Base-by-base conservation (phyloP, 768 basidiomycete species). In the Termitomyces sp. region DNA sequence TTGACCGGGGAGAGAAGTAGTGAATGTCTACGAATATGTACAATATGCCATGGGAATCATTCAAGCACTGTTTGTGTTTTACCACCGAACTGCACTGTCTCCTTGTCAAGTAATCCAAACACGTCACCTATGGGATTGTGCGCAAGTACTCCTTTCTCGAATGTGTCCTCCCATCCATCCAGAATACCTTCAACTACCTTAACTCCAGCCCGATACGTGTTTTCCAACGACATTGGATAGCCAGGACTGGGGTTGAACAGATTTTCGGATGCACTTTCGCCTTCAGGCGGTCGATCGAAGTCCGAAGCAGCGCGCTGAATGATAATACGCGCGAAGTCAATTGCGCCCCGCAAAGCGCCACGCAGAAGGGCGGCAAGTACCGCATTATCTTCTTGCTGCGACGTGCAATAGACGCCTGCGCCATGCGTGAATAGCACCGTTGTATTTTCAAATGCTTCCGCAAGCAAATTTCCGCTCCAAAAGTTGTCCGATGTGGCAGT, bases 371-470 rank as follows among this genome's bases (percentile, higher is more conserved):
- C 53, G 6, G 46, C 56, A 24, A 58, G 60, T 4, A 61, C 30
- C 8, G 60, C 60, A 42, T 61, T 61, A 35, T 61, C 60, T 48
- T 61, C 60, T 47, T 61, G 60, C 42, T 61, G 60, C 8, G 60
- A 54, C 8, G 56, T 61, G 35, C 60, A 58, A 33, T 61, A 61
- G n/a, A 61, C 53, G 20, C 56, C 60, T 7, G 33, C 22, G 30
- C 60, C 60, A n/a, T 55, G 49, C 14, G 60, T 61, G 26, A 61
- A 61, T 26, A 61, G 20, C n/a, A 38, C 12, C 32, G 56, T 58
- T 12, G 60, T 61, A 32, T 61, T 61, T 36, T 61, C 60, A 20
- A 61, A 61, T 8, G 60, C 60, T 35, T 58, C 56, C 5, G 30
- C 56, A 20, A 61, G 56, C 18, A 61, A 30, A 18, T 40, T 18